Base-by-base conservation (phyloP, 768 basidiomycete species). In the Mycena kentingensis region DNA sequence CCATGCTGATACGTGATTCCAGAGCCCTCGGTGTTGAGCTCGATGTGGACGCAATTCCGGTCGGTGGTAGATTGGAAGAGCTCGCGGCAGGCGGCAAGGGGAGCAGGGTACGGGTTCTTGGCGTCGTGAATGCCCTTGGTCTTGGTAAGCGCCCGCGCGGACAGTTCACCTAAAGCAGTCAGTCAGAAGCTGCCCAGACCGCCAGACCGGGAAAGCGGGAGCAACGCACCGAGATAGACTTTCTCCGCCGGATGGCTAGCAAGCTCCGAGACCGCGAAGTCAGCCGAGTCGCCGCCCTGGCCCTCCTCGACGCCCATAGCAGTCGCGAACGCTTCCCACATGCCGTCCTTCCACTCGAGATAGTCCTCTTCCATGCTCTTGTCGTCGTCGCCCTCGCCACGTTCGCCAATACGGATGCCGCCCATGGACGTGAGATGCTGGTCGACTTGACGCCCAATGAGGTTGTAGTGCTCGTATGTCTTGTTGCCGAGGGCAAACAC, bases 281-380 rank as follows among this genome's bases (percentile, higher is more conserved):
- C 96, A 34, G 96, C 84, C 24, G 88, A 83, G 66, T 99, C 96
- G 45, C 92, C 94, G 46, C 93, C 93, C 61, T 94, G 94, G 31
- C 97, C 96, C 69, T 98, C 97, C 69, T 98, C 95, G 45, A 97
- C 93, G 46, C 81, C 80, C 80, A 98, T 81, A 19, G 81, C 81
- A 49, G 77, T 68, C n/a, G 93, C 79, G 55, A 98, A 91, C 4
- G 85, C 84, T 16, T 88, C 86, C 90, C 94, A 98, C 94, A 98
- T 95, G 61, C 79, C 81, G 65, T 99, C 96, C 70, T 98, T 99
- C 96, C 96, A 99, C 63, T 92, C 94, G 12, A 99, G 82, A 68
- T 98, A 99, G 70, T 99, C 96, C 74, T 99, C 96, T 69, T 99
- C 96, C 95, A 99, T 98, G 66, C 90, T 93, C 78, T 97, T 97